A percentile compares a stretch with the other conserved stretches of the same genome.
These are phyloP conservation scores for Hemileccinum rubropunctum DNA, from an alignment of 768 basidiomycete genomes.

Conservation along the genomic window DNA sequence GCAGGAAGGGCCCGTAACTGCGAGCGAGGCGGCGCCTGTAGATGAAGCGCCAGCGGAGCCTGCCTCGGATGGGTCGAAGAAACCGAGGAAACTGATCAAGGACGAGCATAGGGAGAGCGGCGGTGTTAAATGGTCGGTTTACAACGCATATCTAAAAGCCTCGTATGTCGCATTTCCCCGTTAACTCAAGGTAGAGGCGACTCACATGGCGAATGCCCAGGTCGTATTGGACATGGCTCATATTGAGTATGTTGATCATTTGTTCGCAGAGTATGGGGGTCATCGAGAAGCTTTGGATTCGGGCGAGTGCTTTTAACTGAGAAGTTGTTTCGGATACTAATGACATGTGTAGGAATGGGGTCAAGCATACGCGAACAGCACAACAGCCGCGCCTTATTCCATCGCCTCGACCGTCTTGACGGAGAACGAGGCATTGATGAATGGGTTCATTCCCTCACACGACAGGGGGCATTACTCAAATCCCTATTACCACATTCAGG, in stretches of 20 bases:
- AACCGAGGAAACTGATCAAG: conserved; percentile 70
- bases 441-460: conserved; percentile 19
- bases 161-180: conserved; percentile 41
- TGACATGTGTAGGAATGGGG: conserved; percentile 27
- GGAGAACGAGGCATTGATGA: conserved; percentile 31
- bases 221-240: conserved; percentile 32
- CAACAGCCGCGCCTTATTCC: conserved; percentile 7
- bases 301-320: conserved; percentile 10
- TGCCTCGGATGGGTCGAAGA: conserved; percentile 38
- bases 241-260: conserved; percentile 20
- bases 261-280: conserved; percentile 27
- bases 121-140: conserved; percentile 75
- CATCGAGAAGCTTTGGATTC: conserved; percentile 31
- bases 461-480: conserved; percentile 14
- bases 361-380: conserved; percentile 17
- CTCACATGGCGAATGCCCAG: background rate
- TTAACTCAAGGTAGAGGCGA: background rate
- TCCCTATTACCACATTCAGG: conserved; percentile 16
- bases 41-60: conserved; percentile 1
- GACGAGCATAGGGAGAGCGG: conserved; percentile 82
- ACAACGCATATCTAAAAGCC: conserved; percentile 66
- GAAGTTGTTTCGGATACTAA: background rate
- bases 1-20: conserved; percentile 39
- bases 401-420: conserved; percentile 22
- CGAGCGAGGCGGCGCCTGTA: conserved; percentile 5